Conservation (phyloP, 2,329 filamentous ascomycete genomes). For the Sporothrix luriei region DNA sequence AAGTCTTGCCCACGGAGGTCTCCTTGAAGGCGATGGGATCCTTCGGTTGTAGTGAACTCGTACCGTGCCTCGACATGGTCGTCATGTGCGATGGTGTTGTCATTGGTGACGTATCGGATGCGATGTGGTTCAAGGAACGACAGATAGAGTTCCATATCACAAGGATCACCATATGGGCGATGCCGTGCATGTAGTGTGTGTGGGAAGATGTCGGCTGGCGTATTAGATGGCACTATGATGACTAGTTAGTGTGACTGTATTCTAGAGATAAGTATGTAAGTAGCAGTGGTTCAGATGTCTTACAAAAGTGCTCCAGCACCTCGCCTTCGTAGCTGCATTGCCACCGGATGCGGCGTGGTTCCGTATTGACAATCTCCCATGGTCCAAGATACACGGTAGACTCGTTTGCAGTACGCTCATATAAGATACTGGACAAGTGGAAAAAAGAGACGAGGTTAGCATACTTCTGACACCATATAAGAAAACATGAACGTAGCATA, state of each 20-base stretch:
- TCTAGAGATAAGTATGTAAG: background rate
- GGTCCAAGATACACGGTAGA: slow-evolving; percentile 57
- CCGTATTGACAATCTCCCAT: slow-evolving; percentile 54
- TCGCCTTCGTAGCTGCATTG: slow-evolving; percentile 57
- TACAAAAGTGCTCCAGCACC: slow-evolving; percentile 56
- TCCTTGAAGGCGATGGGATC: slow-evolving; percentile 53
- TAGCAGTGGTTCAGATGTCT: slow-evolving; percentile 34
- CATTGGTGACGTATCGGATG: slow-evolving; percentile 52
- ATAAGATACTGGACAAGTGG: slow-evolving; percentile 50
- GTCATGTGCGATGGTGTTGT: slow-evolving; percentile 53
- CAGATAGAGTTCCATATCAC: slow-evolving; percentile 54
- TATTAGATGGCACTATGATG: slow-evolving; percentile 50
- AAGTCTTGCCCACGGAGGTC: slow-evolving; percentile 53
- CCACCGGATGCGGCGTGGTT: slow-evolving; percentile 55
- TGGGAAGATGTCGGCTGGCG: slow-evolving; percentile 51
- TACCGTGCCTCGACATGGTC: slow-evolving; percentile 54
- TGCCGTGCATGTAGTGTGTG: slow-evolving; percentile 56
- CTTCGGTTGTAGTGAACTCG: slow-evolving; percentile 54
- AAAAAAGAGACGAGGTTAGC: background rate
- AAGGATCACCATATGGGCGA: slow-evolving; percentile 54
- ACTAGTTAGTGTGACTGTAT: background rate
- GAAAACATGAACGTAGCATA: background rate
- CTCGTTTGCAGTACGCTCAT: slow-evolving; percentile 53
- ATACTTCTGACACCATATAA: background rate
- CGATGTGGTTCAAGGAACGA: slow-evolving; percentile 54